phyloP scores from a whole-genome alignment of 108 stramenopile species.

The Craspedostauros australis region DNA sequence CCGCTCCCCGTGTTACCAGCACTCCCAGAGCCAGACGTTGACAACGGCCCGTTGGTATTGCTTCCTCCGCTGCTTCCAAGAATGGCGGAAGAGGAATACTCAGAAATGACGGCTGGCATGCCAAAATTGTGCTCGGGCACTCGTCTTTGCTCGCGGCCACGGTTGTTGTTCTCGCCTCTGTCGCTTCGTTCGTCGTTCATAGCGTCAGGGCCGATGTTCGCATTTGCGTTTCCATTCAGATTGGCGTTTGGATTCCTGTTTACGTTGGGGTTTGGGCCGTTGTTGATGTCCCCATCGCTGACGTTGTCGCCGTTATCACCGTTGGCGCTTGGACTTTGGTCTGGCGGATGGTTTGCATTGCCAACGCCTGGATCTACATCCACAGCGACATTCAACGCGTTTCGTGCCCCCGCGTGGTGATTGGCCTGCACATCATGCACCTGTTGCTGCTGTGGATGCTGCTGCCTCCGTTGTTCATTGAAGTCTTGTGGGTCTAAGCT shows the following conservation, averaged over 20 bases:
- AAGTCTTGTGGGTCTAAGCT: too few relatives aligned
- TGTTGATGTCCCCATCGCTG: background rate
- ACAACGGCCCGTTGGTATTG: constrained; percentile 13
- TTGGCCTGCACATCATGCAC: background rate
- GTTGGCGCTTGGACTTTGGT: too few relatives aligned
- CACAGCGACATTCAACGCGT: background rate
- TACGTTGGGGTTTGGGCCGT: background rate
- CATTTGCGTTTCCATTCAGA: constrained; percentile 1
- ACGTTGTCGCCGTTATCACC: constrained; percentile 5
- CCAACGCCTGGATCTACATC: background rate
- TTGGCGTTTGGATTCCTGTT: background rate
- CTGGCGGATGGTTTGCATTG: background rate
- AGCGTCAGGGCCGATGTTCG: constrained; percentile 2
- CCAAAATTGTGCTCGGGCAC: constrained; percentile 1
- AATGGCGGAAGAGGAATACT: constrained; percentile 17
- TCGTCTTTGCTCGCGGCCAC: background rate
- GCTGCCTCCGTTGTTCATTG: too few relatives aligned
- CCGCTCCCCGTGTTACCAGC: constrained; percentile 36
- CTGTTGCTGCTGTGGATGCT: constrained; percentile 6
- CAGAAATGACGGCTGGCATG: constrained; percentile 16
- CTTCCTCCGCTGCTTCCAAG: constrained; percentile 12
- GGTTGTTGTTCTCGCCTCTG: background rate
- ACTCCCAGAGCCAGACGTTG: constrained; percentile 33
- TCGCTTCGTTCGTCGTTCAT: background rate
- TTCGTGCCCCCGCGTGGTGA: background rate